phyloP scores from a whole-genome alignment of 2,329 filamentous ascomycete genomes.

The Colletotrichum lindemuthianum region DNA sequence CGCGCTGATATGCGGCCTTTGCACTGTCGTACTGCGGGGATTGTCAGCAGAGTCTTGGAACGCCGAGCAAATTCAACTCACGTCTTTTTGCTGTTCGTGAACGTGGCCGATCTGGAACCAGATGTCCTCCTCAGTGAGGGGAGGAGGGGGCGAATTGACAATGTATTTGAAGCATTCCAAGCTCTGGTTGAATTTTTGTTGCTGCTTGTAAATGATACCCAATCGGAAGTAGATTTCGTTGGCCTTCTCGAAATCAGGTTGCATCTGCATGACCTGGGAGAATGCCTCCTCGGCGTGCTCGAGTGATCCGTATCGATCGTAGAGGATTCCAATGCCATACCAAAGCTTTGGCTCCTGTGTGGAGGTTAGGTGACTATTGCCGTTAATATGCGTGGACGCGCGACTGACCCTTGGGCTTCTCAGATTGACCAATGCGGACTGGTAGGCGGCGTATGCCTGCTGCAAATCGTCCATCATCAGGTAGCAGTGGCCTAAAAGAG shows the following conservation, averaged over 20 bases:
- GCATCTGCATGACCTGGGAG: slow-evolving; percentile 98
- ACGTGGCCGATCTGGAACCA: slow-evolving; percentile 99
- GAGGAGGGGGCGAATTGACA: slow-evolving; percentile 89
- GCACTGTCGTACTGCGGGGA: slow-evolving; percentile 84
- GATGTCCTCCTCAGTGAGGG: slow-evolving; percentile 95
- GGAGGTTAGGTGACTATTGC: slow-evolving; percentile 37
- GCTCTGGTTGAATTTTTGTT: slow-evolving; percentile 92
- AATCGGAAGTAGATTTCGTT: slow-evolving; percentile 99
- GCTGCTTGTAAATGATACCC: slow-evolving; percentile 99
- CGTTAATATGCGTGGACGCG: not conserved
- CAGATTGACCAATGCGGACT: slow-evolving; percentile 92
- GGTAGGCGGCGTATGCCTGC: slow-evolving; percentile 96
- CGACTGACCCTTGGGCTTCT: slow-evolving; percentile 85
- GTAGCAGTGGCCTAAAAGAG: slow-evolving; percentile 84
- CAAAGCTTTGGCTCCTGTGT: slow-evolving; percentile 90
- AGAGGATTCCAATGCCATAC: slow-evolving; percentile 98
- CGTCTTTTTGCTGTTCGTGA: slow-evolving; percentile 98
- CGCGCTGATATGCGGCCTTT: slow-evolving; percentile 90
- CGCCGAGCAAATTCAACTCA: slow-evolving; percentile 59
- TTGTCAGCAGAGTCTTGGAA: slow-evolving; percentile 40
- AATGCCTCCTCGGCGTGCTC: slow-evolving; percentile 99
- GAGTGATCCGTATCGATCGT: slow-evolving; percentile 94
- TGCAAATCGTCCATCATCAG: slow-evolving; percentile 99
- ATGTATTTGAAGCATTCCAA: slow-evolving; percentile 99
- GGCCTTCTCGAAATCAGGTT: slow-evolving; percentile 96